A percentile compares a stretch with the other conserved stretches of the same genome.
Evolutionary conservation across 2,329 filamentous ascomycete genomes (phyloP).

Genomic region (Phialophora tarda): DNA sequence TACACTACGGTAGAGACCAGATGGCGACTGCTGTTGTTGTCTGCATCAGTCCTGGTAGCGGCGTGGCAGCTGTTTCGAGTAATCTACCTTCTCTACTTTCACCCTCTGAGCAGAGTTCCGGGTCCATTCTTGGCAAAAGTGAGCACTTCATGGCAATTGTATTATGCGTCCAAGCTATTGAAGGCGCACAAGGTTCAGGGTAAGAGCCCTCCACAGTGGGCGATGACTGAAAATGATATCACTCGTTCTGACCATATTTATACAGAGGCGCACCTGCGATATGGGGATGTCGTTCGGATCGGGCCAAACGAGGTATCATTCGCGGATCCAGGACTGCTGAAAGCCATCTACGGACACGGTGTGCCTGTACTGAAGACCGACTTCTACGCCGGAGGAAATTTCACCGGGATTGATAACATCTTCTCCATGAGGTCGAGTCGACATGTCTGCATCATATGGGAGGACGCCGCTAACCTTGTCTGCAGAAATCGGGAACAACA

Average conservation of each 20-base stretch:
- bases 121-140: constrained; percentile 20
- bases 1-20: no score
- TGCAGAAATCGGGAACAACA: constrained; percentile 11
- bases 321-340: constrained; percentile 62
- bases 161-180: background rate
- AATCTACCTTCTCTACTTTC: constrained; percentile 20
- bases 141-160: constrained; percentile 13
- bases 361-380: constrained; percentile 33
- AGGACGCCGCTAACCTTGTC: background rate
- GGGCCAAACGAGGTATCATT: constrained; percentile 27
- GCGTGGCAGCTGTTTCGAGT: no score
- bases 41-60: no score
- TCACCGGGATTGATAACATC: constrained; percentile 14
- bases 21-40: no score
- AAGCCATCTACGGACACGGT: constrained; percentile 61
- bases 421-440: constrained; percentile 12
- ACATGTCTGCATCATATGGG: background rate
- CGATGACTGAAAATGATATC: background rate
- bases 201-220: background rate
- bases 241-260: constrained; percentile 9
- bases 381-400: constrained; percentile 15
- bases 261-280: constrained; percentile 16
- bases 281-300: constrained; percentile 26
- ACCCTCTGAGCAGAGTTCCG: constrained; percentile 17
- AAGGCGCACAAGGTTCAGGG: constrained; percentile 13